Base-by-base conservation (phyloP, 179 eudicot genomes). In the Corrigiola litoralis region DNA sequence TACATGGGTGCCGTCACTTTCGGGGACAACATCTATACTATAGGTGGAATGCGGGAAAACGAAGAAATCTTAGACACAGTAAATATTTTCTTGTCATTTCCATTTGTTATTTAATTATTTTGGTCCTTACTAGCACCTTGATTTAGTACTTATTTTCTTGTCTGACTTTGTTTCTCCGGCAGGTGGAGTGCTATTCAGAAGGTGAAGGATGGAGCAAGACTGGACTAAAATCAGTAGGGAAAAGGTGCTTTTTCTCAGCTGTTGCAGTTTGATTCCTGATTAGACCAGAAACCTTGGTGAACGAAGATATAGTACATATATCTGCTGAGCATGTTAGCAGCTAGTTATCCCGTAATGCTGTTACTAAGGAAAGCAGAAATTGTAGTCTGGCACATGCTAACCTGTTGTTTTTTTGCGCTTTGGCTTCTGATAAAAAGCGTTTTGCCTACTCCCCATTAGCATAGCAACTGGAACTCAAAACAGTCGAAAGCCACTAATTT, bases 161-260 rank as follows among this genome's bases (percentile, higher is more conserved):
- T 8, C 6, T 34, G 32, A 32, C 49, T 52, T 21, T 31, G 29
- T 38, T 63, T 27, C 8, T 38, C 13, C 13, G 9, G 17, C 7
- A 12, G 32, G 31, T 21, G 23, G 10, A 91, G 66, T 67, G 77
- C 51, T 91, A 84, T 60, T 46, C 80, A 13, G 96, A 91, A 66
- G 81, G 80, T 27, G 32, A 61, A 16, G 87, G 96, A 28, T 91
- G 97, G 97, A 67, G 80, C 64, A 37, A 75, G 28, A 66, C 78
- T 1, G 65, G 79, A 60, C 17, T 58, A 59, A 80, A 68, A 53
- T 63, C 84, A 14, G 20, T 82, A 9, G 89, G 96, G 42, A 85
- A 81, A 70, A 78, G 90, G 76, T 71, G 85, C 34, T 86, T 72
- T 68, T 72, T 79, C 66, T 80, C 87, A 2, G 82, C 89, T 10